Conservation (phyloP, 495 filamentous ascomycete species). For the Podospora sp. region DNA sequence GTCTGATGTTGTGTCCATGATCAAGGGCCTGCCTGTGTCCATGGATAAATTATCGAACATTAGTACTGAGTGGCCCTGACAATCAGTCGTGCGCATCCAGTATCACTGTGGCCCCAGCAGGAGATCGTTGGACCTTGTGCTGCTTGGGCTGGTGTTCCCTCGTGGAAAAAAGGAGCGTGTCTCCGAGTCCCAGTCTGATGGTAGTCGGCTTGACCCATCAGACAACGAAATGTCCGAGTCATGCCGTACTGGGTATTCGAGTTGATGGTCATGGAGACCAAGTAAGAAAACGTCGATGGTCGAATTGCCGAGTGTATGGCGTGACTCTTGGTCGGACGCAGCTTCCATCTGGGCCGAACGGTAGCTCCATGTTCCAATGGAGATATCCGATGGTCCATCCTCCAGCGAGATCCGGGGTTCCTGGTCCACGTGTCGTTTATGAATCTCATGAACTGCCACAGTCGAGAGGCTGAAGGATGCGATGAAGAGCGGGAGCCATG, state of each 20-base stretch:
- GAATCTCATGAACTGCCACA: slow-evolving; percentile 21
- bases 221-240: slow-evolving; percentile 30
- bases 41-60: not conserved
- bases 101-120: slow-evolving; percentile 19
- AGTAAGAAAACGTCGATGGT: slow-evolving; percentile 13
- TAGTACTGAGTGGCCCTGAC: not conserved
- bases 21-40: not conserved
- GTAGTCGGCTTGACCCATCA: slow-evolving; percentile 12
- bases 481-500: slow-evolving; percentile 33
- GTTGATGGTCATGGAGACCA: slow-evolving; percentile 25
- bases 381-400: slow-evolving; percentile 16
- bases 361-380: slow-evolving; percentile 23
- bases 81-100: not conserved
- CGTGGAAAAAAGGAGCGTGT: slow-evolving; percentile 22
- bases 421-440: not conserved
- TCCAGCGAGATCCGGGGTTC: not conserved
- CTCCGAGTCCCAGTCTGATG: slow-evolving; percentile 24
- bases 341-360: slow-evolving; percentile 9
- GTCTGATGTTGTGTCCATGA: not conserved
- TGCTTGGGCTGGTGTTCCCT: not conserved
- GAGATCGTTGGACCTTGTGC: slow-evolving; percentile 15
- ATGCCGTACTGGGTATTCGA: slow-evolving; percentile 18
- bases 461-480: slow-evolving; percentile 26
- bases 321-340: not conserved
- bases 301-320: slow-evolving; percentile 11